phyloP scores from a whole-genome alignment of 306 rosid species.

The Castanospermum australe region DNA sequence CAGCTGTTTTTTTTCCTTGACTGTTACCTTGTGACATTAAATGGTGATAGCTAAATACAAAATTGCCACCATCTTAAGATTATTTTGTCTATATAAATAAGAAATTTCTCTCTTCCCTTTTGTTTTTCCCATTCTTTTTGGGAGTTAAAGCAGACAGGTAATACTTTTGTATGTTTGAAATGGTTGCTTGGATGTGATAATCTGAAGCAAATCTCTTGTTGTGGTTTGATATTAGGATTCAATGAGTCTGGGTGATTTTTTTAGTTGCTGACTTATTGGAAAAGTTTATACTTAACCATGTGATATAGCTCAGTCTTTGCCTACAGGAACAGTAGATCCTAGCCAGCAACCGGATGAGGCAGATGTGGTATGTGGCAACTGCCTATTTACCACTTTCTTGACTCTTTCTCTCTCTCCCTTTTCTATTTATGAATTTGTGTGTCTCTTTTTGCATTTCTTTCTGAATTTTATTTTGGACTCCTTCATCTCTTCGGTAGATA shows the following conservation, averaged over 20 bases:
- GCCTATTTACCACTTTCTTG: not conserved
- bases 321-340: conserved; percentile 29
- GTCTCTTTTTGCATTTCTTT: conserved; percentile 6
- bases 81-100: not conserved
- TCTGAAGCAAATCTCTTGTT: not conserved
- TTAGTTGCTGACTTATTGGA: not conserved
- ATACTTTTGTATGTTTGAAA: not conserved
- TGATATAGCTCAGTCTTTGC: conserved; percentile 38
- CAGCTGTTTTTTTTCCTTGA: not conserved
- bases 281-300: conserved; percentile 26
- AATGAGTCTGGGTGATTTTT: not conserved
- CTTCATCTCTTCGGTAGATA: not conserved
- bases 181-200: not conserved
- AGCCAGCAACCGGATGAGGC: conserved; percentile 30
- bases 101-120: not conserved
- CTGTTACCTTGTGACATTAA: not conserved
- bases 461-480: not conserved
- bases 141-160: not conserved
- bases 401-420: not conserved
- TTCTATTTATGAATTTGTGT: not conserved
- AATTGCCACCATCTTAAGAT: not conserved
- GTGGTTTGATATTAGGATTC: not conserved
- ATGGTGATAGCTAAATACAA: not conserved
- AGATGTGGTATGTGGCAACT: conserved; percentile 37
- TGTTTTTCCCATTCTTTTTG: not conserved